phyloP scores from a whole-genome alignment of 495 filamentous ascomycete genomes.

The Daldinia caldariorum region DNA sequence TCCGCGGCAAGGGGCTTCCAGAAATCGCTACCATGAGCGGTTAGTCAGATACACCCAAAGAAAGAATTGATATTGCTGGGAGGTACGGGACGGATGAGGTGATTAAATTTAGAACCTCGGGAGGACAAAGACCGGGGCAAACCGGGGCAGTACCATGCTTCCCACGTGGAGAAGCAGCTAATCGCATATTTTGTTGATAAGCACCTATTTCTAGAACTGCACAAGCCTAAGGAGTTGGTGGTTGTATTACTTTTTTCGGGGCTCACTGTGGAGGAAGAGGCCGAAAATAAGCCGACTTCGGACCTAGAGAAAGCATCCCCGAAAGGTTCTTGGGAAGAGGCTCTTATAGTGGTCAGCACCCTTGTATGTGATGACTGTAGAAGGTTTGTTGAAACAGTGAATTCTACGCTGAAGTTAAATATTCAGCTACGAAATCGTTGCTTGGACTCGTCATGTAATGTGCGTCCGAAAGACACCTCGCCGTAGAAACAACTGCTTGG shows the following conservation, averaged over 20 bases:
- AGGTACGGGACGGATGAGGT: background rate
- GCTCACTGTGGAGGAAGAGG: background rate
- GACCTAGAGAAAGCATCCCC: background rate
- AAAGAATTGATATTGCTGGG: background rate
- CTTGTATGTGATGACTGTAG: background rate
- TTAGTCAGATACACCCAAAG: background rate
- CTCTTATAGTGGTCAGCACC: background rate
- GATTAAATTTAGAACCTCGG: too few relatives aligned
- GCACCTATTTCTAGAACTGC: background rate
- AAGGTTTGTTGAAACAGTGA: background rate
- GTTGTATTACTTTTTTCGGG: too few relatives aligned
- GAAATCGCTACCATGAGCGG: background rate
- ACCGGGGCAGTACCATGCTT: background rate
- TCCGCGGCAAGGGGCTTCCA: background rate
- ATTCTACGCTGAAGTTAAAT: background rate
- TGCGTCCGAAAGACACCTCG: too few relatives aligned
- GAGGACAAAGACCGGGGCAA: too few relatives aligned
- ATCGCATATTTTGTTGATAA: background rate
- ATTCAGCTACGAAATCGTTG: background rate
- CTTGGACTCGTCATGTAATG: background rate
- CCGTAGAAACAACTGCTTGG: too few relatives aligned
- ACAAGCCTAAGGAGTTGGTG: too few relatives aligned
- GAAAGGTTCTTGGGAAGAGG: background rate
- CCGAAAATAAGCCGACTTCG: background rate
- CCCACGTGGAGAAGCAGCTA: background rate